Percentiles rank a stretch among this genome's conserved stretches.
Evolutionary conservation across 257 asterid species (phyloP).

Genomic region (Ocimum tenuiflorum): DNA sequence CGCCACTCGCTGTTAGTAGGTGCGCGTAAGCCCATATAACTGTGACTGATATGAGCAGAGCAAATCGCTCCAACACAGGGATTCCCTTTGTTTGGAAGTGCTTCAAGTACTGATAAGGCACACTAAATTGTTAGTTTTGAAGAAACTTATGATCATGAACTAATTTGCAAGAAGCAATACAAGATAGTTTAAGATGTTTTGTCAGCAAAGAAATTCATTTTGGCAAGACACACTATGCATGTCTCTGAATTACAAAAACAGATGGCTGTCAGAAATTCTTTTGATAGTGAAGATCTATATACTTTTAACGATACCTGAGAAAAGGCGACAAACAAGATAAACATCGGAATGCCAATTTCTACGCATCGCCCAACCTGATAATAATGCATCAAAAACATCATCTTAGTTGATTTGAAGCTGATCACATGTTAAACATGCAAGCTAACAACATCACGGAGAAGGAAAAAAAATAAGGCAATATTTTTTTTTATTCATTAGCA

Average conservation of each 20-base stretch:
- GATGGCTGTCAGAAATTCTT: too few relatives aligned
- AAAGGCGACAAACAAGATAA: slow-evolving; percentile 72
- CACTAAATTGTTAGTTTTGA: not conserved
- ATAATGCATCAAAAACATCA: slow-evolving; percentile 8
- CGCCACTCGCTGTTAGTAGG: slow-evolving; percentile 92
- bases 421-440: too few relatives aligned
- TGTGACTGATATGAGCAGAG: slow-evolving; percentile 59
- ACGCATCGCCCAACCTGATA: slow-evolving; percentile 82
- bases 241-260: not conserved
- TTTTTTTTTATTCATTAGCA: too few relatives aligned
- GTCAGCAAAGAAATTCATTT: not conserved
- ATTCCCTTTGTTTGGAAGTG: slow-evolving; percentile 59
- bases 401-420: slow-evolving; percentile 9
- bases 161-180: too few relatives aligned
- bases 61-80: slow-evolving; percentile 78
- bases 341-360: slow-evolving; percentile 90
- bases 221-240: not conserved
- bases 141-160: not conserved
- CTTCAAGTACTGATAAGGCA: slow-evolving; percentile 59
- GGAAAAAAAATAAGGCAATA: too few relatives aligned
- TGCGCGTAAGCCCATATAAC: slow-evolving; percentile 96
- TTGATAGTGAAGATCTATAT: too few relatives aligned
- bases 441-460: too few relatives aligned
- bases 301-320: slow-evolving; percentile 74
- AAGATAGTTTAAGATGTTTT: too few relatives aligned